Conservation (phyloP, 1,284 basidiomycete species). For the Marasmius fiardii region DNA sequence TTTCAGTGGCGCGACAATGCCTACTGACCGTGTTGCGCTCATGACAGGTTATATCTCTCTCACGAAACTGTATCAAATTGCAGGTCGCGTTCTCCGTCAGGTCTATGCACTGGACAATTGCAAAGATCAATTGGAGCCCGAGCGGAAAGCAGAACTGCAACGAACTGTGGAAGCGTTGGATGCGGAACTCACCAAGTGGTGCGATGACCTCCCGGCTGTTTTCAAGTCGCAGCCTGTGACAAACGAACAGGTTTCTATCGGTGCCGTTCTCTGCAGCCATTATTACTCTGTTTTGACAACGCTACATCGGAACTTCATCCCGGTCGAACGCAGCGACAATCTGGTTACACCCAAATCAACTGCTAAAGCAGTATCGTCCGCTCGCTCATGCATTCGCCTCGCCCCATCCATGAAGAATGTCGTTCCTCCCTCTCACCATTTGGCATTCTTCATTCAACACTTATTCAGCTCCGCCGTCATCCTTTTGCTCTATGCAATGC, state of each 20-base stretch:
- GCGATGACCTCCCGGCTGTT: constrained; percentile 66
- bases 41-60: constrained; percentile 82
- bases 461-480: constrained; percentile 90
- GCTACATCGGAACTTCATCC: constrained; percentile 84
- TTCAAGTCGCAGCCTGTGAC: constrained; percentile 73
- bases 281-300: constrained; percentile 89
- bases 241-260: constrained; percentile 79
- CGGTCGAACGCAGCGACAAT: constrained; percentile 60
- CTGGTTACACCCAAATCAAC: constrained; percentile 63
- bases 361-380: constrained; percentile 73
- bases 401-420: constrained; percentile 83
- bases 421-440: constrained; percentile 83
- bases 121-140: constrained; percentile 69
- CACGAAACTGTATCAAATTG: constrained; percentile 77
- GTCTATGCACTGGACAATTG: constrained; percentile 78
- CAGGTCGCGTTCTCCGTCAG: constrained; percentile 75
- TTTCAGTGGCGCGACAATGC: constrained; percentile 57
- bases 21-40: constrained; percentile 55
- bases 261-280: constrained; percentile 84
- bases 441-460: constrained; percentile 90
- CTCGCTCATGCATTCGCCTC: constrained; percentile 79
- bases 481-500: constrained; percentile 84
- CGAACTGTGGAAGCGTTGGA: constrained; percentile 76
- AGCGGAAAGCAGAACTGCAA: constrained; percentile 71
- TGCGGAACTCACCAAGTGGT: constrained; percentile 74